Conservation (phyloP, 768 basidiomycete genomes). For the Candolleomyces eurysporus region DNA sequence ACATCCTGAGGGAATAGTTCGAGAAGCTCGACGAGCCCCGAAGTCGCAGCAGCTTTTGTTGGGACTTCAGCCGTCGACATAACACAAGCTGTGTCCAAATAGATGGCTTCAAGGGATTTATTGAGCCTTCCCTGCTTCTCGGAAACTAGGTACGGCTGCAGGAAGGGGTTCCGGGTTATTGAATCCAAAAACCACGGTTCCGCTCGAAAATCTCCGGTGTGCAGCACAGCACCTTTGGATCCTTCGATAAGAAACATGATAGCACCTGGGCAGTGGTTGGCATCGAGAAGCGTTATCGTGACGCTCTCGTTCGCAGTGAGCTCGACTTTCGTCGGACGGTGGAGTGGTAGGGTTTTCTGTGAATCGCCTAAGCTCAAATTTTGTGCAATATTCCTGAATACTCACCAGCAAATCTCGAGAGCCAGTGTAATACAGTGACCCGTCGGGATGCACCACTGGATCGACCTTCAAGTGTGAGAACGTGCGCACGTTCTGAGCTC, state of each 20-base stretch:
- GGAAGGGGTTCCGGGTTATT: conserved; percentile 63
- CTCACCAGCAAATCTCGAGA: conserved; percentile 70
- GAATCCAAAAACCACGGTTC: conserved; percentile 78
- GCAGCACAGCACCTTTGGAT: conserved; percentile 65
- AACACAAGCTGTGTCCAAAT: conserved; percentile 76
- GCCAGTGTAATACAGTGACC: conserved; percentile 44
- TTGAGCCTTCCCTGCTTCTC: conserved; percentile 15
- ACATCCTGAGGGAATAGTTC: conserved; percentile 59
- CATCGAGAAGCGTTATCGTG: conserved; percentile 78
- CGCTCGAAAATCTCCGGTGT: conserved; percentile 92
- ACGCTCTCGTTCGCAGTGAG: conserved; percentile 58
- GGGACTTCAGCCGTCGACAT: conserved; percentile 51
- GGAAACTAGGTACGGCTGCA: conserved; percentile 65
- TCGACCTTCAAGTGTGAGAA: conserved; percentile 67
- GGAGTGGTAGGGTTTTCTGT: conserved; percentile 58
- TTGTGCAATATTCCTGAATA: conserved; percentile 6
- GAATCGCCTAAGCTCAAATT: neutral
- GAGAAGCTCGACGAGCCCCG: conserved; percentile 70
- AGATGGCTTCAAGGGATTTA: conserved; percentile 69
- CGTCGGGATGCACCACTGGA: conserved; percentile 44
- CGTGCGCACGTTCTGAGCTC: conserved; percentile 52
- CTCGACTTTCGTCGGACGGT: conserved; percentile 62
- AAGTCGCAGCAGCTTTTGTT: conserved; percentile 62
- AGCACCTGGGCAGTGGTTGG: conserved; percentile 94
- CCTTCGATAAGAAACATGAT: conserved; percentile 92